Conservation (phyloP, 805 yeast species). For the Saccharomyces eubayanus region DNA sequence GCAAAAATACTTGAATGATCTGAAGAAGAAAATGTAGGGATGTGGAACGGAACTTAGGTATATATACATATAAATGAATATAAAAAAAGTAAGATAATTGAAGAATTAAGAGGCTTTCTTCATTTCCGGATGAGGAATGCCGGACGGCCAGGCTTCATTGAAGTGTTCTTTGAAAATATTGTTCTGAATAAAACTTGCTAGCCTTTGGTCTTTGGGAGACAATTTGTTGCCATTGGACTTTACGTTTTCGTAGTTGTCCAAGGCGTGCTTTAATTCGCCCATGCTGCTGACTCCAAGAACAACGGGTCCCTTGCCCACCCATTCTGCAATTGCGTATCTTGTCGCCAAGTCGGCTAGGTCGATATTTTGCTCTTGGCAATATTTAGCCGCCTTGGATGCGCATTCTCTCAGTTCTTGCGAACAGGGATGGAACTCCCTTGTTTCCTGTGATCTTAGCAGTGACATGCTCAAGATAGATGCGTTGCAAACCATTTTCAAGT, state of each 20-base stretch:
- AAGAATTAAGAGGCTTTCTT: not conserved
- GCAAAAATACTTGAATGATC: constrained; percentile 37
- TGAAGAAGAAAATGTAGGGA: constrained; percentile 29
- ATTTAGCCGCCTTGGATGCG: constrained; percentile 38
- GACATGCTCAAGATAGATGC: constrained; percentile 91
- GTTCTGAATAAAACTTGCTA: constrained; percentile 37
- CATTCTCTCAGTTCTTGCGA: constrained; percentile 42
- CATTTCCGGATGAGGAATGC: constrained; percentile 24
- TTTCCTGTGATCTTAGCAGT: constrained; percentile 54
- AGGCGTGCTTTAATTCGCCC: constrained; percentile 56
- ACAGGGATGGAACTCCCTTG: constrained; percentile 80
- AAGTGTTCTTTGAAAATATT: constrained; percentile 44
- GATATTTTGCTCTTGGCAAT: constrained; percentile 37
- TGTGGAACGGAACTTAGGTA: not conserved
- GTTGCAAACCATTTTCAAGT: constrained; percentile 53
- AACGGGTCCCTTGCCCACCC: constrained; percentile 50
- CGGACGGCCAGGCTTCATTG: constrained; percentile 60
- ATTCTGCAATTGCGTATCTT: constrained; percentile 58
- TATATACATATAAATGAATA: not conserved
- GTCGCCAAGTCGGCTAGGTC: constrained; percentile 80
- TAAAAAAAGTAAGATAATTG: not conserved
- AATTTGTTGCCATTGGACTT: constrained; percentile 24
- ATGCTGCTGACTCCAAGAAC: constrained; percentile 71
- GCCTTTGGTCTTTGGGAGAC: constrained; percentile 36
- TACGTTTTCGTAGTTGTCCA: constrained; percentile 47